Conservation (phyloP, 2,329 filamentous ascomycete species). For the Fusarium neocosmosporiellum region DNA sequence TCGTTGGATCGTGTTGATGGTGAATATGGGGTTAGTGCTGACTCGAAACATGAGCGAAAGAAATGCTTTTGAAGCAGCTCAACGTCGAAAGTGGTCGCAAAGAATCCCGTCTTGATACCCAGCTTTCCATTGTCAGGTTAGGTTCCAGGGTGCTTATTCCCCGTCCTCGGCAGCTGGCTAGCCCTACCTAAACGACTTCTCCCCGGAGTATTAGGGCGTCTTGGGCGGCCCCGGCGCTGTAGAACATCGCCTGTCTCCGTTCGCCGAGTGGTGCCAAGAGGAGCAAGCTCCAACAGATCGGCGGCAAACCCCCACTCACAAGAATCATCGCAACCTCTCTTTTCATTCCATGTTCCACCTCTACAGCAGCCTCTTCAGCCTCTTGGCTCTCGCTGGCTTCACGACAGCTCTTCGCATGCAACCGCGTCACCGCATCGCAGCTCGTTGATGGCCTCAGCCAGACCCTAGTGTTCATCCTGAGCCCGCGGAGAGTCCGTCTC, state of each 20-base stretch:
- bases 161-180: background rate
- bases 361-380: conserved; percentile 31
- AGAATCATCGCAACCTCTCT: conserved; percentile 13
- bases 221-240: conserved; percentile 12
- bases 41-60: background rate
- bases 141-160: background rate
- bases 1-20: background rate
- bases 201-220: conserved; percentile 21
- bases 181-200: background rate
- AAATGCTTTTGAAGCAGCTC: background rate
- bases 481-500: conserved; percentile 24
- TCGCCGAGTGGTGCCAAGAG: conserved; percentile 27
- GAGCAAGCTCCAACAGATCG: conserved; percentile 24
- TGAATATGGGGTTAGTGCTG: conserved; percentile 31
- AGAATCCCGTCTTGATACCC: background rate
- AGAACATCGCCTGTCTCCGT: conserved; percentile 7
- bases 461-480: conserved; percentile 8
- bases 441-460: conserved; percentile 28
- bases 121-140: background rate
- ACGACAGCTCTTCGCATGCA: conserved; percentile 18
- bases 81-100: too few species aligned
- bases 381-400: conserved; percentile 25
- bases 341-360: conserved; percentile 36
- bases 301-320: conserved; percentile 19
- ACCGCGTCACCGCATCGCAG: conserved; percentile 13